Evolutionary conservation across 805 yeast species (phyloP), one percentile per base, ranked within the genome.

Genomic region (Saturnispora galanensis): DNA sequence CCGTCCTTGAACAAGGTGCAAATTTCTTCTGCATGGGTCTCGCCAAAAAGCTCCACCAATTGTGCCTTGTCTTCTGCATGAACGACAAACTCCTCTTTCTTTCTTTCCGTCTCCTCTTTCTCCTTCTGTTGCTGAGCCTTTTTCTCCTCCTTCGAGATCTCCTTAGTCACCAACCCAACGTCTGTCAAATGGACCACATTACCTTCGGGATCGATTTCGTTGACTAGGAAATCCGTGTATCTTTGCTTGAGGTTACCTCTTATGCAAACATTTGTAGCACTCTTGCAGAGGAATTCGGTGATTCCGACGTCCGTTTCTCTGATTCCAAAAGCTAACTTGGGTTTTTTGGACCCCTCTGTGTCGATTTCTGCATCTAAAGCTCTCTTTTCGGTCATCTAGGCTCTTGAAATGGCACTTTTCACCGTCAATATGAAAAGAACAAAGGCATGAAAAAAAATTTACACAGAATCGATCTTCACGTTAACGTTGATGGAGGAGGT

Each of bases 161-260:
- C 58, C 54, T 69, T 70, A 54, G 70, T 67, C 54, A 68, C 68
- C 37, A 82, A 66, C 4, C 97, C 96, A 44, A 77, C 75, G 56
- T 89, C 96, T 9, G 65, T 59, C 49, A 93, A 68, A 59, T 81
- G 89, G 10, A 89, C 74, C 2, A 88, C 95, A 2, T 74, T 64
- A 1, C 85, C 94, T 17, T 75, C 65, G 29, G 64, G 53, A 48
- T 71, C 82, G 46, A 93, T 82, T 62, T 93, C 99, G 62, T 88
- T 86, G 38, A 93, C 99, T 58, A 86, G 72, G 60, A 93, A 93
- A 60, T 93, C 99, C 10, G 95, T 81, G 63, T 88, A 89, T 49
- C 96, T 70, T 57, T 85, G 95, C 62, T 93, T 93, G 54, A 93
- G 69, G 11, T 74, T 71, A 2, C 97, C 98, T 13, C 62, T 60